A percentile compares a stretch with the other conserved stretches of the same genome.
These are phyloP conservation scores for Talaromyces borbonicus DNA, from an alignment of 495 filamentous ascomycete genomes.

Conservation along the genomic window DNA sequence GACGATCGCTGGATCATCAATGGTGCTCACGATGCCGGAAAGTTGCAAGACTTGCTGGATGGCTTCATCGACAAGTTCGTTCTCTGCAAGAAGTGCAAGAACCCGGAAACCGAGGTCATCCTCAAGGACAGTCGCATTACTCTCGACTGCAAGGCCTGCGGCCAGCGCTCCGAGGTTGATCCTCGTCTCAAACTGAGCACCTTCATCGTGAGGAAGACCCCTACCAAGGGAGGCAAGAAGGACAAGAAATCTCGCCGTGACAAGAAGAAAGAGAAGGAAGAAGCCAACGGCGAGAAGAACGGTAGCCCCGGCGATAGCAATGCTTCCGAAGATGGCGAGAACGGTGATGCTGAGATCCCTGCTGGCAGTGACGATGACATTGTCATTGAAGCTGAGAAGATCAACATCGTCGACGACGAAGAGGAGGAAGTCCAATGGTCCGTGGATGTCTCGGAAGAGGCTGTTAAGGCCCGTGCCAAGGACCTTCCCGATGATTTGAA, in stretches of 20 bases:
- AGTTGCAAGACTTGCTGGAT: conserved; percentile 97
- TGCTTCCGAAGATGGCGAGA: conserved; percentile 55
- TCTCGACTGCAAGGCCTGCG: conserved; percentile 97
- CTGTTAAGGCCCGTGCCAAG: conserved; percentile 86
- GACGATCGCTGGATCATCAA: conserved; percentile 99
- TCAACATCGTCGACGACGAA: conserved; percentile 56
- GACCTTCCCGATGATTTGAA: conserved; percentile 87
- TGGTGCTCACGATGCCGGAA: conserved; percentile 87
- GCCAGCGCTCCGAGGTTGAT: conserved; percentile 83
- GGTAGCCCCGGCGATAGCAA: conserved; percentile 67
- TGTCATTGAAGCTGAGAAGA: conserved; percentile 67
- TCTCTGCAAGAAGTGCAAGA: conserved; percentile 99
- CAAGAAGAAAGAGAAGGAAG: conserved; percentile 47
- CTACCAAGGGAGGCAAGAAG: conserved; percentile 88
- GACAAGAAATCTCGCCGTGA: conserved; percentile 78
- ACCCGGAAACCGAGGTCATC: conserved; percentile 91
- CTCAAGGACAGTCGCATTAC: conserved; percentile 86
- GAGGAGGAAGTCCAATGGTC: conserved; percentile 89
- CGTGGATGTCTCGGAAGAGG: conserved; percentile 88
- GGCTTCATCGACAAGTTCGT: conserved; percentile 98
- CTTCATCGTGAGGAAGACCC: conserved; percentile 93
- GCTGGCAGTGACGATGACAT: conserved; percentile 91
- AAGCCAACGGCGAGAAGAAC: conserved; percentile 54
- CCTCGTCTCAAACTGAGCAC: conserved; percentile 89
- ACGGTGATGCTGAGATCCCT: conserved; percentile 59